Base-by-base conservation (phyloP, 2,329 filamentous ascomycete species). In the Colletotrichum karsti region DNA sequence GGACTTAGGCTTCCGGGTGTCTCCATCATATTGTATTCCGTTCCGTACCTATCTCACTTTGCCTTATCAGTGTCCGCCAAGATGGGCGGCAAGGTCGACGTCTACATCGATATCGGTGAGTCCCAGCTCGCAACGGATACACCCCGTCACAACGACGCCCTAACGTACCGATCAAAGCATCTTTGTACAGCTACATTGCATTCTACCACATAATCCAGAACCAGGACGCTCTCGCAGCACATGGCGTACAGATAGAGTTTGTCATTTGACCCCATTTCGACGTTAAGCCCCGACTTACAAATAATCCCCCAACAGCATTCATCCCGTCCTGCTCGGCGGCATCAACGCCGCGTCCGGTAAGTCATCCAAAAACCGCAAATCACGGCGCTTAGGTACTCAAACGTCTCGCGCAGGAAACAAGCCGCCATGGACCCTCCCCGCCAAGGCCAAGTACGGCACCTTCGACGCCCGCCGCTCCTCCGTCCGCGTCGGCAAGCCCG, bases 261-360 rank as follows among this genome's bases (percentile, higher is more conserved):
- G 89, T 75, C 7, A 8, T 12, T 5, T n/a, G 6, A 37, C 12
- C 13, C 33, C 12, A 18, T 62, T 24, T 7, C 20, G 6, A 13
- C 63, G 18, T 37, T 37, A 22, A 35, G 18, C 22, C 22, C 2
- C 1, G 8, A 35, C 28, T 44, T 3, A 58, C 20, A 24, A 46
- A 41, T 20, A 28, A 37, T 22, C 20, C 13, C 2, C 30, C 3
- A 20, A 2, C 70, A 93, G 91, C 56, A 87, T 92, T 72, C 85
- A 92, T 70, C 93, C 93, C 13, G 84, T 94, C 57, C 91, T 95
- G 74, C 83, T 95, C 13, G 90, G 89, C 26, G 91, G 85, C 50
- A 88, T 93, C 74, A 92, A 90, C 74, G 81, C 83, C 37, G 84
- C 82, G 20, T 86, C 86, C 48, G 88, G 88, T 90, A 78, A 7